Conservation (phyloP, 2,329 filamentous ascomycete genomes). For the Trichoderma simmonsii region DNA sequence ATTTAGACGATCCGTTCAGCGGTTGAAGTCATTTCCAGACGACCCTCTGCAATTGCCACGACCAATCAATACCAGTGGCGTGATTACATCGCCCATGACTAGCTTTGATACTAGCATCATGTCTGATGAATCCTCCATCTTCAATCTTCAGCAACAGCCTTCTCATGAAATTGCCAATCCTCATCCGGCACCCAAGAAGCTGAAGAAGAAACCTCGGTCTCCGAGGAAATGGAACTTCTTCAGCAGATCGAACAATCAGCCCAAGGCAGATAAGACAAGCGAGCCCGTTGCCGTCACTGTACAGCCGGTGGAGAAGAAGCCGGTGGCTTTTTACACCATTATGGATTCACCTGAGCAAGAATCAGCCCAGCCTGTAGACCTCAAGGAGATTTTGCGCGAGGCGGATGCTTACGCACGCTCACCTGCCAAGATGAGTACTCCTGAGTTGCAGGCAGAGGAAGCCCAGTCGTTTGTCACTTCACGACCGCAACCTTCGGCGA, state of each 20-base stretch:
- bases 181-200: slow-evolving; percentile 46
- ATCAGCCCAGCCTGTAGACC: slow-evolving; percentile 40
- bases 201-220: slow-evolving; percentile 52
- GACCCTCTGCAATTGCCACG: slow-evolving; percentile 48
- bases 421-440: slow-evolving; percentile 13
- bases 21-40: slow-evolving; percentile 45
- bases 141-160: slow-evolving; percentile 39
- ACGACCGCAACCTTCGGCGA: neutral
- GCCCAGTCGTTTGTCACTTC: neutral
- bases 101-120: slow-evolving; percentile 57
- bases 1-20: slow-evolving; percentile 53
- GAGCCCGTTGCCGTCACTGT: slow-evolving; percentile 46
- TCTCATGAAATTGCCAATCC: slow-evolving; percentile 31
- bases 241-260: slow-evolving; percentile 49
- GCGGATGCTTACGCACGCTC: slow-evolving; percentile 39
- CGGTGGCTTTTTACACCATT: slow-evolving; percentile 59
- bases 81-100: slow-evolving; percentile 48
- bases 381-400: slow-evolving; percentile 49
- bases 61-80: slow-evolving; percentile 48
- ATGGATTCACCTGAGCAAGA: slow-evolving; percentile 58
- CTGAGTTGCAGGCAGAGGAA: neutral
- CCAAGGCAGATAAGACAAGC: slow-evolving; percentile 34
- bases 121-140: slow-evolving; percentile 52
- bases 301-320: slow-evolving; percentile 48
- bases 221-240: slow-evolving; percentile 64